Base-by-base conservation (phyloP, 2,329 filamentous ascomycete species). In the Penicillium palitans region DNA sequence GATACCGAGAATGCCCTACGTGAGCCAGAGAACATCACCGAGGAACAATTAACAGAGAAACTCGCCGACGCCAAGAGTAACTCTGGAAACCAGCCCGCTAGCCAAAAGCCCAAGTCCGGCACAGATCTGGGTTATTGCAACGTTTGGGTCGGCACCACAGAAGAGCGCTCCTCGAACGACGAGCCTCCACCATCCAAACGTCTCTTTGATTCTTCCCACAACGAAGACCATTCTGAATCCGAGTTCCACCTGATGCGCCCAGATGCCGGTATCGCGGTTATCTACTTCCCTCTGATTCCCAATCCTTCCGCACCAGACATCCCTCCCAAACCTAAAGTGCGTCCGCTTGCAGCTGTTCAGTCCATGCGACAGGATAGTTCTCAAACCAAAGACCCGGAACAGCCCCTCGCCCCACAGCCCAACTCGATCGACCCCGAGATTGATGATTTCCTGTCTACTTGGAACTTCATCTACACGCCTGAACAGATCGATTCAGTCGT, bases 401-500 rank as follows among this genome's bases (percentile, higher is more conserved):
- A 58, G 12, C 68, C 71, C 3, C 54, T 68, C 5, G 59, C 68
- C 3, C 69, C 72, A 0, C 88, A 89, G 0, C 84, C 87, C 0
- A 90, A 86, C 44, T 70, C 70, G 3, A 88, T 98, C n/a, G 89
- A 96, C 65, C 95, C 95, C 0, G 87, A 87, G 25, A 85, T 84
- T 2, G 90, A 86, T 53, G 91, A 96, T 60, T 98, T 92, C 75
- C 86, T 98, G 80, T 91, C 87, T 66, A 99, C 95, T 0, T 99
- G 95, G 95, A 99, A 99, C 72, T 98, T 98, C 72, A 87, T 97
- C 31, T 99, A 98, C 74, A 96, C 90, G 2, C 88, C 92, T 0
- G 88, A 95, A 57, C 89, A 99, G 74, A 87, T 99, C 52, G 93
- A 98, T 66, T 84, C 85, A 27, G 91, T 96, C 0, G 89, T 96